Conservation (phyloP, 495 filamentous ascomycete genomes). For the Penicillium goetzii region DNA sequence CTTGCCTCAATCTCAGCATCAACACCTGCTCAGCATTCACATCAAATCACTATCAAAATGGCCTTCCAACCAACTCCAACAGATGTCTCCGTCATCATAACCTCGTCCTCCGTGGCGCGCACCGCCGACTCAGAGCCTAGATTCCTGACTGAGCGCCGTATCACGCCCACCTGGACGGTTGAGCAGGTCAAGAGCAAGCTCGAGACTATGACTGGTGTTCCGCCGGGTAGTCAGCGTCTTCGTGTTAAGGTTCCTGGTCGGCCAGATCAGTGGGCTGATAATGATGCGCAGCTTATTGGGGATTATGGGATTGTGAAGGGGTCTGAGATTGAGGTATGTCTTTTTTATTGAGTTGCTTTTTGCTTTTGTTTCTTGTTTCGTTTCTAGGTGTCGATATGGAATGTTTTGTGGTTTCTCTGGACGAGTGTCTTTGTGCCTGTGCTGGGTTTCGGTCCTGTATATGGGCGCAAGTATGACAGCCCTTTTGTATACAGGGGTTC, state of each 20-base stretch:
- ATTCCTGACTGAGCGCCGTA: conserved; percentile 78
- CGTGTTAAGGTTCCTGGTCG: conserved; percentile 43
- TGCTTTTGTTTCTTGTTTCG: not conserved
- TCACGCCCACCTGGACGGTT: conserved; percentile 93
- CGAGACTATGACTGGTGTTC: conserved; percentile 91
- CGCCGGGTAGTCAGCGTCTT: conserved; percentile 76
- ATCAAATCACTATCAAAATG: conserved; percentile 28
- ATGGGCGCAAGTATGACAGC: too few species aligned
- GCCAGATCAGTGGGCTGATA: conserved; percentile 45
- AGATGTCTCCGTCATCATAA: conserved; percentile 85
- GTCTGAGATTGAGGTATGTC: conserved; percentile 48
- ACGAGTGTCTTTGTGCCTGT: not conserved
- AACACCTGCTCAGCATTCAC: not conserved
- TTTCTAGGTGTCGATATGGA: not conserved
- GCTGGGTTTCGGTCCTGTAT: too few species aligned
- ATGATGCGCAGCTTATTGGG: conserved; percentile 40
- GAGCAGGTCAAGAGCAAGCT: conserved; percentile 83
- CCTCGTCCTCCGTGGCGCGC: conserved; percentile 68
- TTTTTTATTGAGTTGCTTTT: not conserved
- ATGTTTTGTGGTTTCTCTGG: not conserved
- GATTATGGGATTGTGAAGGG: conserved; percentile 47
- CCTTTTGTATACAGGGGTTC: too few species aligned
- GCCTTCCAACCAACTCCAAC: conserved; percentile 61
- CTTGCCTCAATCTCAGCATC: not conserved
- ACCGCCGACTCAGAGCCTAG: conserved; percentile 75